Evolutionary conservation across 352 stramenopile species (phyloP).

Genomic region (Pythium monospermum): DNA sequence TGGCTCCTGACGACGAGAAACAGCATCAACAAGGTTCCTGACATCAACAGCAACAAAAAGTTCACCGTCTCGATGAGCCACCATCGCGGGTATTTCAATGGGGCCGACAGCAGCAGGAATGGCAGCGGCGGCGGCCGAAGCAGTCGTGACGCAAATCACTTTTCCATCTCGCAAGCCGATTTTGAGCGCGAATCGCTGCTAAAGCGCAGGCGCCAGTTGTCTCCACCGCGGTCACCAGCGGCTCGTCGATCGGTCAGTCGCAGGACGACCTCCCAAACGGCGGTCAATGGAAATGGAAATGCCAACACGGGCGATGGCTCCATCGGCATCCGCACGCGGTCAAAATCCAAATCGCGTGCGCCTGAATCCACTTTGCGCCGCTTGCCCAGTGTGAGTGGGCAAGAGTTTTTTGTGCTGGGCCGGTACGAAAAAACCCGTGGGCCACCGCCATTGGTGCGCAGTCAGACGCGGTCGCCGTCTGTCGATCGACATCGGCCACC

Average conservation of each 20-base stretch:
- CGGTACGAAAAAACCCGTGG: slow-evolving; percentile 9
- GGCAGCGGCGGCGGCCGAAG: not conserved
- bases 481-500: not conserved
- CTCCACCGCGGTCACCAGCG: slow-evolving; percentile 18
- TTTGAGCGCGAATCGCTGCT: slow-evolving; percentile 52
- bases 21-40: no score
- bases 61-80: no score
- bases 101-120: not conserved
- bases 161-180: slow-evolving; percentile 54
- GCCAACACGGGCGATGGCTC: slow-evolving; percentile 3
- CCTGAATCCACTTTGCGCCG: slow-evolving; percentile 21
- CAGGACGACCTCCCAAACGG: no score
- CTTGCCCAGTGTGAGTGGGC: slow-evolving; percentile 18
- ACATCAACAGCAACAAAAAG: no score
- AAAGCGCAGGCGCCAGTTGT: slow-evolving; percentile 45
- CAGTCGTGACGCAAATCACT: slow-evolving; percentile 27
- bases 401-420: slow-evolving; percentile 52
- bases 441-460: not conserved
- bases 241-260: not conserved
- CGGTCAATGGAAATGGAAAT: no score
- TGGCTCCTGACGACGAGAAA: no score
- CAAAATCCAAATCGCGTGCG: slow-evolving; percentile 58
- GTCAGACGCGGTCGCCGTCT: not conserved
- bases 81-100: no score
- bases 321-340: slow-evolving; percentile 38